Conservation (phyloP, 2,329 filamentous ascomycete species). For the Camillea tinctor region DNA sequence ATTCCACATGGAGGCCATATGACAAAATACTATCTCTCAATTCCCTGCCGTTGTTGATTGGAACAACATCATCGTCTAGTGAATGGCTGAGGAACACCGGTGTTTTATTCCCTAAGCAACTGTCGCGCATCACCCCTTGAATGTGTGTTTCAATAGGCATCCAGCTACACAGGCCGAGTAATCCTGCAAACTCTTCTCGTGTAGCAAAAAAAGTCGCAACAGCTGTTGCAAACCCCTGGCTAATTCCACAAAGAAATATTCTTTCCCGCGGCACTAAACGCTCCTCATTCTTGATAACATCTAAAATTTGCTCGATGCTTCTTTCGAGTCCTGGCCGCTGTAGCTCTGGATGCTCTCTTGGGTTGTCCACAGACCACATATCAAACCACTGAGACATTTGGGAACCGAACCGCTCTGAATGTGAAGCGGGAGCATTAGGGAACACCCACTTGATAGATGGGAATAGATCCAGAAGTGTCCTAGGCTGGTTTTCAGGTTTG, state of each 20-base stretch:
- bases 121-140: not conserved
- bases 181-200: constrained; percentile 20
- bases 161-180: constrained; percentile 33
- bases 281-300: constrained; percentile 24
- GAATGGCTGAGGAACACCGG: constrained; percentile 30
- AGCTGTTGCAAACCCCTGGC: constrained; percentile 32
- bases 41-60: constrained; percentile 23
- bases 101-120: constrained; percentile 5
- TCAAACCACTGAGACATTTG: constrained; percentile 33
- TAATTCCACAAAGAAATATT: constrained; percentile 34
- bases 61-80: constrained; percentile 29
- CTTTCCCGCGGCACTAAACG: constrained; percentile 15
- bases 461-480: constrained; percentile 24
- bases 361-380: constrained; percentile 52
- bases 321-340: constrained; percentile 23
- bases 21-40: constrained; percentile 22
- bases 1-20: constrained; percentile 18
- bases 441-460: constrained; percentile 32
- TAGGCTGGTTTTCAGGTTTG: constrained; percentile 10
- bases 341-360: constrained; percentile 33
- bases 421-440: constrained; percentile 18
- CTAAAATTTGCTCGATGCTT: constrained; percentile 20
- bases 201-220: constrained; percentile 16
- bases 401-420: constrained; percentile 21
- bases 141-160: constrained; percentile 15